Base-by-base conservation (phyloP, 768 basidiomycete species). In the Austroboletus festivus region DNA sequence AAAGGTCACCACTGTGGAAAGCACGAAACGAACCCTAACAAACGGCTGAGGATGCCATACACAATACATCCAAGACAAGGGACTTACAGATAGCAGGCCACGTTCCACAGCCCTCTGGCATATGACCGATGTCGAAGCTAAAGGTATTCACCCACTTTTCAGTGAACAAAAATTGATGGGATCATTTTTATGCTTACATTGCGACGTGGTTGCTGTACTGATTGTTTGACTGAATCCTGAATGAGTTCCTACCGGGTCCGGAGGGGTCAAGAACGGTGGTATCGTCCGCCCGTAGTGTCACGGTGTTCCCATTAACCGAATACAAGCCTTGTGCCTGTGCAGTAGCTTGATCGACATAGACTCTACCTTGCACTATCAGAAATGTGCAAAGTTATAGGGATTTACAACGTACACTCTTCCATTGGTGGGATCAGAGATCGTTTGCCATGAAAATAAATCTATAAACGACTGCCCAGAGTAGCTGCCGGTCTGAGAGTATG, bases 391-490 rank as follows among this genome's bases (percentile, higher is more conserved):
- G 19, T 60, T 66, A 11, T n/a, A n/a, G n/a, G n/a, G n/a, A n/a
- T n/a, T n/a, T n/a, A n/a, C n/a, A n/a, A n/a, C n/a, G n/a, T n/a
- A n/a, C n/a, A n/a, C n/a, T n/a, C n/a, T n/a, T n/a, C n/a, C n/a
- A n/a, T n/a, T n/a, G n/a, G n/a, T n/a, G n/a, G n/a, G n/a, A n/a
- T n/a, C n/a, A n/a, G n/a, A n/a, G n/a, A n/a, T n/a, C n/a, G n/a
- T n/a, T n/a, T n/a, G n/a, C n/a, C n/a, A n/a, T n/a, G n/a, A n/a
- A n/a, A n/a, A n/a, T n/a, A n/a, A n/a, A n/a, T n/a, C n/a, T n/a
- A n/a, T 70, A 60, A 87, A 85, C 5, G 66, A 69, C 38, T 63
- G 53, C n/a, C 84, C 83, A 10, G 70, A 65, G 58, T 73, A 68
- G 48, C 71, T 80, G 43, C 76, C 75, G 3, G 60, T 55, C 44